Base-by-base conservation (phyloP, 1,284 basidiomycete species). In the Cutaneotrichosporon sp. region DNA sequence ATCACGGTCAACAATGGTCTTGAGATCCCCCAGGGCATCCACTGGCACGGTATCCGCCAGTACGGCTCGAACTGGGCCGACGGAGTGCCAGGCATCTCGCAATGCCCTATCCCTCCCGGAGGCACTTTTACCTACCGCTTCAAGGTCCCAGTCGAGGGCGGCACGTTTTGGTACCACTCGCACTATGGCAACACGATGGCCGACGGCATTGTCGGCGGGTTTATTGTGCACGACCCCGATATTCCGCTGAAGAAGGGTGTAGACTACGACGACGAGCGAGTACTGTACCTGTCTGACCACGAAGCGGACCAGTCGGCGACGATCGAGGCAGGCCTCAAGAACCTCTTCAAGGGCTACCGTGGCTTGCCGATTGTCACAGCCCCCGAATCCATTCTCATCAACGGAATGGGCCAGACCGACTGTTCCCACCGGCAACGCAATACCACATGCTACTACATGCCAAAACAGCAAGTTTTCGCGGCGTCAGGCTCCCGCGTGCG, bases 31-130 rank as follows among this genome's bases (percentile, higher is more conserved):
- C 58, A 58, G 37, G 36, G 52, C 12, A 61, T 68, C 34, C 49
- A 68, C 45, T 68, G 66, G 66, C 66, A 68, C 40, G 66, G 66
- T 21, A 61, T 68, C 30, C 42, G 46, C 9, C 65, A 66, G 54
- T 64, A 63, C 41, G 65, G 62, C 15, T 48, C 63, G n/a, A 46
- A 52, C 18, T 47, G 22, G 33, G 59, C 61, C 58, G 66, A 68
- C 49, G 66, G 66, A 20, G 61, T 63, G 14, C 63, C 66, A 4
- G 66, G 66, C 21, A 46, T 68, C 35, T 59, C 63, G 20, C 76
- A 69, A 64, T 83, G 82, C 59, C 80, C 80, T 2, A 81, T 83
- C 54, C 73, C 75, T 2, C 67, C 79, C 0, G 73, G 74, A 1
- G 61, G 72, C n/a, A 74, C 72, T 4, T 83, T 81, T 70, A 70